Evolutionary conservation across 768 basidiomycete genomes (phyloP), one percentile per base, ranked within the genome.

Genomic region (Suillus occidentalis): DNA sequence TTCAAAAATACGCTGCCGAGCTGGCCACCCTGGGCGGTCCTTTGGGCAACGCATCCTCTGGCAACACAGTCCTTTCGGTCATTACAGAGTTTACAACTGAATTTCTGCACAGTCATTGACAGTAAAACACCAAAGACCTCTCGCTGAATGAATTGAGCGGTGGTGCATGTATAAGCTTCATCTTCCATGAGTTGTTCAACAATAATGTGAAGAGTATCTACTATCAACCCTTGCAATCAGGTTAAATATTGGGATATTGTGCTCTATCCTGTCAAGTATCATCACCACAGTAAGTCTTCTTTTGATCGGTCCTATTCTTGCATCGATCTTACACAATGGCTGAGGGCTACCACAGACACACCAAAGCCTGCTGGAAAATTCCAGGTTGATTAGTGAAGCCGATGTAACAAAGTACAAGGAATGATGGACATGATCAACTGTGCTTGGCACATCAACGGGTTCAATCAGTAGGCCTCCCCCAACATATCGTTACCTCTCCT

Each of bases 211-310:
- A 90, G 82, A 87, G 83, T 66, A 96, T n/a, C n/a, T n/a, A n/a
- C n/a, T n/a, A n/a, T 99, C 73, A 97, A 99, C 82, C 97, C 97
- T 1, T 99, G 97, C 70, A 97, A 99, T 76, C 95, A 97, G 80
- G 94, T 97, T 69, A 97, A 98, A 78, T 97, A 99, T 75, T 94
- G 96, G 50, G 97, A 99, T 78, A 98, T 99, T 28, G 28, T 3
- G 28, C 28, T 28, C 28, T 28, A 28, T 28, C 28, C 28, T 28
- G 28, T 28, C 28, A 28, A 28, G 28, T 28, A 28, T 3, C 28
- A 28, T 28, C 28, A 28, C 28, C 28, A 28, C 28, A 28, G 28
- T 28, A 28, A 28, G 28, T 60, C 65, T 53, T 55, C 40, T 43
- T 55, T 56, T 45, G 55, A 62, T 49, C 61, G 60, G 55, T 36